phyloP scores from a whole-genome alignment of 73 alveolate genomes.

The Paramecium pentaurelia region DNA sequence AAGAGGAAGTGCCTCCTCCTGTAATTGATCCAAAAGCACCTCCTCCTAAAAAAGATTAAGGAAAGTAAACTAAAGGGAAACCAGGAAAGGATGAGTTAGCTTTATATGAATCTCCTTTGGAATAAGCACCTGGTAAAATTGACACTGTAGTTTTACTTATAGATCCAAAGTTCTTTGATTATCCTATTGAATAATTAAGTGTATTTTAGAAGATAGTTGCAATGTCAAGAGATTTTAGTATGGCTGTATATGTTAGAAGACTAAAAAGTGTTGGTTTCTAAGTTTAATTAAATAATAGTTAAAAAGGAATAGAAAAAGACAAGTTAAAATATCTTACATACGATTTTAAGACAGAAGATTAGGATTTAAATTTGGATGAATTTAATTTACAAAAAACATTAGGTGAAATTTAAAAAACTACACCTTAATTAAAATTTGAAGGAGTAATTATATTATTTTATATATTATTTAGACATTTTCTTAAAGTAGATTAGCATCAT shows the following conservation, averaged over 20 bases:
- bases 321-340: slow-evolving; percentile 49
- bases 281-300: not conserved
- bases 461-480: slow-evolving; percentile 54
- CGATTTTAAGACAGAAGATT: slow-evolving; percentile 47
- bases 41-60: slow-evolving; percentile 14
- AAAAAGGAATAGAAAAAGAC: slow-evolving; percentile 53
- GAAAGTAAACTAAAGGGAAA: slow-evolving; percentile 18
- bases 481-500: slow-evolving; percentile 34
- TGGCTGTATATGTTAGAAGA: not conserved
- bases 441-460: slow-evolving; percentile 48
- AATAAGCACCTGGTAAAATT: slow-evolving; percentile 34
- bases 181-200: not conserved
- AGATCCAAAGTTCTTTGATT: slow-evolving; percentile 26
- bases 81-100: not conserved
- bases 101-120: not conserved
- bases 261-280: slow-evolving; percentile 38
- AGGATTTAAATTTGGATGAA: slow-evolving; percentile 24
- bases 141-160: not conserved
- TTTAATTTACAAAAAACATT: slow-evolving; percentile 7
- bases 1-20: not conserved
- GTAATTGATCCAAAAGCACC: not conserved
- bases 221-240: slow-evolving; percentile 22
- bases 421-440: slow-evolving; percentile 43
- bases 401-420: not conserved
- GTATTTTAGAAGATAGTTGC: not conserved